Conservation (phyloP, 2,329 filamentous ascomycete species). For the Sporothrix inflata region DNA sequence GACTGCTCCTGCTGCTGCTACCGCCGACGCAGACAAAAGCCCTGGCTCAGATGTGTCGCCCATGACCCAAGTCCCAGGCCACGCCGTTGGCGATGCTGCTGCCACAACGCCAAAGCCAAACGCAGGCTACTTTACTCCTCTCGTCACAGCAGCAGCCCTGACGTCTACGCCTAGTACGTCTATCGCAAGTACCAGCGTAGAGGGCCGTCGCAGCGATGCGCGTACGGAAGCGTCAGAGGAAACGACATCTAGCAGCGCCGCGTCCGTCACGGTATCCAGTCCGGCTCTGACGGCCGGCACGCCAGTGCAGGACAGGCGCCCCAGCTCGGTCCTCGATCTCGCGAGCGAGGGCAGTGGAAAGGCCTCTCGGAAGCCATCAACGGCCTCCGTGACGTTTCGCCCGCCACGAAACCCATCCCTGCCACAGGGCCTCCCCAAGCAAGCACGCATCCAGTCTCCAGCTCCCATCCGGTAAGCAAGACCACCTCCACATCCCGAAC, state of each 20-base stretch:
- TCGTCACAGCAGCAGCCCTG: slow-evolving; percentile 14
- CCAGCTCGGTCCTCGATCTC: slow-evolving; percentile 39
- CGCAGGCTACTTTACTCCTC: slow-evolving; percentile 38
- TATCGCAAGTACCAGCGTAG: slow-evolving; percentile 16
- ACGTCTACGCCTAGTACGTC: slow-evolving; percentile 17
- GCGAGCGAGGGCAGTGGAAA: slow-evolving; percentile 42
- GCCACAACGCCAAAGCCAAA: slow-evolving; percentile 24
- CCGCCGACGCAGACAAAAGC: slow-evolving; percentile 37
- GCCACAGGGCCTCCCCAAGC: slow-evolving; percentile 53
- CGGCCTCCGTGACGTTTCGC: slow-evolving; percentile 54
- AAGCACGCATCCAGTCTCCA: slow-evolving; percentile 52
- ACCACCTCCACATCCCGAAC: neutral
- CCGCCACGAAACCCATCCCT: slow-evolving; percentile 49
- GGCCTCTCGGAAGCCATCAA: slow-evolving; percentile 50
- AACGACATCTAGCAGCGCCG: slow-evolving; percentile 22
- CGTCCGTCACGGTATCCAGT: slow-evolving; percentile 11
- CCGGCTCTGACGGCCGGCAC: neutral
- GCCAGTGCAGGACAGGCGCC: neutral
- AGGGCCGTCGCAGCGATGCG: slow-evolving; percentile 16
- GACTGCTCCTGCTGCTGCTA: slow-evolving; percentile 14
- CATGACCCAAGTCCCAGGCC: slow-evolving; percentile 39
- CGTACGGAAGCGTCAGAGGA: slow-evolving; percentile 23
- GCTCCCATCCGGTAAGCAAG: slow-evolving; percentile 53
- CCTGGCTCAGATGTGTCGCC: slow-evolving; percentile 52
- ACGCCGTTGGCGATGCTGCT: slow-evolving; percentile 33